These are phyloP conservation scores for Mycena galericulata DNA, from an alignment of 768 basidiomycete genomes.

Conservation along the genomic window DNA sequence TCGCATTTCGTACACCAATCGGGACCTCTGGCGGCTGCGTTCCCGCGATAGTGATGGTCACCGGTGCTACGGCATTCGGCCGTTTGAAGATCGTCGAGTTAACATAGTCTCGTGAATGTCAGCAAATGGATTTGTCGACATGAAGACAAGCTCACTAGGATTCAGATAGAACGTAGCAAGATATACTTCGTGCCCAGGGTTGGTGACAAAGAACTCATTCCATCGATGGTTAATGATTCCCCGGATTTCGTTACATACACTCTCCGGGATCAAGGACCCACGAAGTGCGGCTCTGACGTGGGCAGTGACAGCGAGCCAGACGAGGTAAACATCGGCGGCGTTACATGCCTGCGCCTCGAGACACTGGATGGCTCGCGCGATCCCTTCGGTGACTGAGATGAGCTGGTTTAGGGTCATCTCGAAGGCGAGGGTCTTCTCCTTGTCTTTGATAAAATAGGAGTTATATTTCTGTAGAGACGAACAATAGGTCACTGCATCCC, in stretches of 20 bases:
- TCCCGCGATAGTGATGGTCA: slow-evolving; percentile 30
- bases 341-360: slow-evolving; percentile 5
- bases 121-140: not conserved
- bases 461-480: slow-evolving; percentile 7
- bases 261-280: not conserved
- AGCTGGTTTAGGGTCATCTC: slow-evolving; percentile 5
- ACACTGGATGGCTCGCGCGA: not conserved
- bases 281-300: not conserved
- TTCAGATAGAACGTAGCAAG: slow-evolving; percentile 1
- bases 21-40: slow-evolving; percentile 33
- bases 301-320: too few species aligned
- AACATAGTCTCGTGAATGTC: not conserved
- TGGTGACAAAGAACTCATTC: slow-evolving; percentile 3
- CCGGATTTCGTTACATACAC: slow-evolving; percentile 5
- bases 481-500: not conserved
- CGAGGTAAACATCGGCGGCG: not conserved
- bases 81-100: slow-evolving; percentile 1
- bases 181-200: slow-evolving; percentile 7
- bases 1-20: slow-evolving; percentile 38
- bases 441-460: not conserved
- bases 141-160: not conserved
- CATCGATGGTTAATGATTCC: slow-evolving; percentile 5
- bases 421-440: not conserved
- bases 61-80: too few species aligned
- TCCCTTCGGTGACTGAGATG: not conserved